phyloP scores from a whole-genome alignment of 2,329 filamentous ascomycete genomes.

The Xylariaceae sp. region DNA sequence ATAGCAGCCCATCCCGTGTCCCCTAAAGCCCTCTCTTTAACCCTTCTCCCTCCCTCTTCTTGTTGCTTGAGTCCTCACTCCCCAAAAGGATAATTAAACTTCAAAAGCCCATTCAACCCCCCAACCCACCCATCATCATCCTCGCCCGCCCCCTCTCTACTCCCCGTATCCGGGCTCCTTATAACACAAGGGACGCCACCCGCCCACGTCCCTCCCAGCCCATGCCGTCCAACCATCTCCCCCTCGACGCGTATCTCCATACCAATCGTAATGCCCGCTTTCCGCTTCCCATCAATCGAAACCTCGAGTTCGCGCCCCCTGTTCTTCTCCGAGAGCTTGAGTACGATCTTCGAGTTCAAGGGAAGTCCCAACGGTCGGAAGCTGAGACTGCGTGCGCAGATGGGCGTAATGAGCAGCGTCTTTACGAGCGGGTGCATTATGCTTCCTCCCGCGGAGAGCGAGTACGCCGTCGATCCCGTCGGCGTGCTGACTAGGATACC shows the following conservation, averaged over 20 bases:
- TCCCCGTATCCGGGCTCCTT: constrained; percentile 46
- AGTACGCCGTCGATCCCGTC: constrained; percentile 93
- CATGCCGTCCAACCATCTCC: constrained; percentile 67
- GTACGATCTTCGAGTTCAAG: constrained; percentile 75
- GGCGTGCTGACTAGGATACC: constrained; percentile 93
- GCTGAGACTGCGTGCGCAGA: constrained; percentile 85
- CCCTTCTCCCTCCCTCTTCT: too few relatives aligned
- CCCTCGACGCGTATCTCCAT: constrained; percentile 87
- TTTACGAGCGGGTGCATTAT: constrained; percentile 93
- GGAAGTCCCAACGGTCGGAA: constrained; percentile 90
- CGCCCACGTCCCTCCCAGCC: constrained; percentile 24
- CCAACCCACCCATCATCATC: constrained; percentile 95
- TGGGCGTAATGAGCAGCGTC: constrained; percentile 84
- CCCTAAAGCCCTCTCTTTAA: too few relatives aligned
- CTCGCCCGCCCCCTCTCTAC: constrained; percentile 40
- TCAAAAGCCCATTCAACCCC: constrained; percentile 84
- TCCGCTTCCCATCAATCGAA: constrained; percentile 72
- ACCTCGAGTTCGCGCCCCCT: constrained; percentile 72
- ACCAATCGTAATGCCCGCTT: constrained; percentile 64
- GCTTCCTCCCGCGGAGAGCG: constrained; percentile 83
- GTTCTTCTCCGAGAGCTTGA: constrained; percentile 78
- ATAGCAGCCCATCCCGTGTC: too few relatives aligned
- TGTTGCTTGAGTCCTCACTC: too few relatives aligned
- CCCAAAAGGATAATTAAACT: constrained; percentile 97
- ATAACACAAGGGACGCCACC: constrained; percentile 90